These are phyloP conservation scores for Trametes polyzona DNA, from an alignment of 1,284 basidiomycete genomes.

Conservation along the genomic window DNA sequence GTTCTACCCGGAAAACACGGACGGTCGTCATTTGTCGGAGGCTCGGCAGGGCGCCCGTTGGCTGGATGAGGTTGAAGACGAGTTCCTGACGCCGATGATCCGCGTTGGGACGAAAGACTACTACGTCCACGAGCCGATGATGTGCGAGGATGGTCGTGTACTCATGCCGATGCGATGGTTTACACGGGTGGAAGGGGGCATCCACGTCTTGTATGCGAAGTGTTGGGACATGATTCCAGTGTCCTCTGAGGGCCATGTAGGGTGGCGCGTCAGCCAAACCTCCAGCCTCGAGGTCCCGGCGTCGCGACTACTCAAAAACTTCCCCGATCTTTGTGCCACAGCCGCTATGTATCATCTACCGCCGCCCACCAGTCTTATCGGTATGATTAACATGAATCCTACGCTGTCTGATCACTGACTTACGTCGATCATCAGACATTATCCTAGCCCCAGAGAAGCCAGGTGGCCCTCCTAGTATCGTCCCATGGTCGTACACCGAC, in stretches of 20 bases:
- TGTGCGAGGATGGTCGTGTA: constrained; percentile 21
- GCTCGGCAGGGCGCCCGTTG: constrained; percentile 34
- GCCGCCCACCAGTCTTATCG: neutral
- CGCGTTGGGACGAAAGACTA: constrained; percentile 32
- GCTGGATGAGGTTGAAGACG: constrained; percentile 28
- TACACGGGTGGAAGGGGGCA: neutral
- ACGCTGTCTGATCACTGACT: neutral
- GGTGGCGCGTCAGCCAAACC: neutral
- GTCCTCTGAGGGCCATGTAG: neutral
- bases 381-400: neutral
- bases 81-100: constrained; percentile 36
- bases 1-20: constrained; percentile 37
- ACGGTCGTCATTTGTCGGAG: constrained; percentile 21
- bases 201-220: neutral
- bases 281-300: neutral
- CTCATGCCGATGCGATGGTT: constrained; percentile 40
- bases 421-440: too few species aligned
- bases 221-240: constrained; percentile 3
- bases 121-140: constrained; percentile 36
- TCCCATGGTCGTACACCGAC: neutral
- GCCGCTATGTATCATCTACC: neutral
- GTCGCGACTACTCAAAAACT: neutral
- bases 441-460: too few species aligned
- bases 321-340: neutral
- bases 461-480: neutral